Evolutionary conservation across 768 basidiomycete species (phyloP), one percentile per base, ranked within the genome.

Genomic region (Auriscalpium vulgare): DNA sequence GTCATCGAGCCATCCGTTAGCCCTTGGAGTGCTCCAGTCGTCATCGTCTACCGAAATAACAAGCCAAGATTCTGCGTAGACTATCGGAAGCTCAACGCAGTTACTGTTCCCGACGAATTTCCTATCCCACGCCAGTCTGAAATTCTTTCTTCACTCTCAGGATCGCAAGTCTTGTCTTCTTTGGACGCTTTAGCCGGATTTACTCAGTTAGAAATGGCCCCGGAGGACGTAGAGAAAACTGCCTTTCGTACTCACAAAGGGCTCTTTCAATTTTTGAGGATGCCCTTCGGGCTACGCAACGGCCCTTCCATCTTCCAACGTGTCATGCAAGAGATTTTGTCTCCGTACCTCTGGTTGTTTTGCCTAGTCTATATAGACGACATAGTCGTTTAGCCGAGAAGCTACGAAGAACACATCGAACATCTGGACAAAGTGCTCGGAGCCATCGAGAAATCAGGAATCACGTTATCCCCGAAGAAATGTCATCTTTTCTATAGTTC

Each of bases 1-100:
- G 70, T 77, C 0, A 75, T 77, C 17, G 72, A 78, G 51, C 69
- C 68, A 0, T 75, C 74, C 0, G 53, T 57, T 2, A 75, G 74
- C 55, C 75, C 73, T 0, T 78, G 71, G 71, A 63, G 55, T 14
- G 63, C 64, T 2, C 71, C 71, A 0, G 63, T 57, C 0, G 53
- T 72, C 11, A 72, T 75, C 8, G 70, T 69, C 0, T 75, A 75
- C 53, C 56, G 69, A 1, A 74, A 75, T 43, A 59, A 61, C 0
- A 76, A 76, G 54, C 67, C 73, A 0, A 60, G 71, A 1, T 60
- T 77, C 46, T 68, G 67, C 8, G 63, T 75, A 9, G 72, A 75
- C 51, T 69, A 70, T 43, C 50, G 72, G 1, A 59, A 62, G 48
- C 62, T 70, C 13, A 70, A 70, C 54, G 59, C 55, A 6, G 19